phyloP scores from a whole-genome alignment of 768 basidiomycete genomes.

The Macrolepiota dolichaula region DNA sequence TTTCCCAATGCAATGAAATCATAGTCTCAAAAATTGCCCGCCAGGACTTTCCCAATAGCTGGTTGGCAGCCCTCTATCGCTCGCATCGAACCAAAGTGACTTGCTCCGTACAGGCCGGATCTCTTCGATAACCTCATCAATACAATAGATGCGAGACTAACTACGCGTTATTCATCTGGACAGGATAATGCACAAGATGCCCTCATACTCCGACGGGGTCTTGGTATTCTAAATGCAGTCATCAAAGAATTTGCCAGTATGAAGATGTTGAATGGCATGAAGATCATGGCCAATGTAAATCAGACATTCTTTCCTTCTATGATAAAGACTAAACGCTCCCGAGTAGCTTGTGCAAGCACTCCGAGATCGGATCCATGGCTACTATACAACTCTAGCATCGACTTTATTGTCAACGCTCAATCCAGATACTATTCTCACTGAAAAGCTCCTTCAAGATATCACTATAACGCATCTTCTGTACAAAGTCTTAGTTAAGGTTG shows the following conservation, averaged over 20 bases:
- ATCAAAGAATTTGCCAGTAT: conserved; percentile 68
- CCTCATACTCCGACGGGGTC: conserved; percentile 53
- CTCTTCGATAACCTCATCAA: conserved; percentile 53
- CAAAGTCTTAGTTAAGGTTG: conserved; percentile 72
- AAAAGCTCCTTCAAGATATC: conserved; percentile 36
- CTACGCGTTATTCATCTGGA: conserved; percentile 42
- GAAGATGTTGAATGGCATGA: conserved; percentile 69
- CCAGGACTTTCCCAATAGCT: conserved; percentile 68
- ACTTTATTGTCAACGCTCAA: conserved; percentile 33
- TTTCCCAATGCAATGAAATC: conserved; percentile 73
- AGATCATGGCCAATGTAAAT: conserved; percentile 60
- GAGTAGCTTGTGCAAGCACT: conserved; percentile 53
- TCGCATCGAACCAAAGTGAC: neutral
- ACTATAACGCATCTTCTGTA: conserved; percentile 64
- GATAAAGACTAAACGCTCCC: neutral
- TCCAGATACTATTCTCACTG: conserved; percentile 40
- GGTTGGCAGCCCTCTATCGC: conserved; percentile 40
- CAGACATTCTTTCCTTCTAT: neutral
- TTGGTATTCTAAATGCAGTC: conserved; percentile 62
- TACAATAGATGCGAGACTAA: conserved; percentile 51
- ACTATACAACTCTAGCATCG: conserved; percentile 56
- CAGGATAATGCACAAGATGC: conserved; percentile 39
- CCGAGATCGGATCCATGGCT: conserved; percentile 50
- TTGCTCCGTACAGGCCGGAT: conserved; percentile 45
- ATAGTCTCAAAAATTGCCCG: conserved; percentile 78